These are phyloP conservation scores for Pisolithus thermaeus DNA, from an alignment of 1,284 basidiomycete species.

Conservation along the genomic window DNA sequence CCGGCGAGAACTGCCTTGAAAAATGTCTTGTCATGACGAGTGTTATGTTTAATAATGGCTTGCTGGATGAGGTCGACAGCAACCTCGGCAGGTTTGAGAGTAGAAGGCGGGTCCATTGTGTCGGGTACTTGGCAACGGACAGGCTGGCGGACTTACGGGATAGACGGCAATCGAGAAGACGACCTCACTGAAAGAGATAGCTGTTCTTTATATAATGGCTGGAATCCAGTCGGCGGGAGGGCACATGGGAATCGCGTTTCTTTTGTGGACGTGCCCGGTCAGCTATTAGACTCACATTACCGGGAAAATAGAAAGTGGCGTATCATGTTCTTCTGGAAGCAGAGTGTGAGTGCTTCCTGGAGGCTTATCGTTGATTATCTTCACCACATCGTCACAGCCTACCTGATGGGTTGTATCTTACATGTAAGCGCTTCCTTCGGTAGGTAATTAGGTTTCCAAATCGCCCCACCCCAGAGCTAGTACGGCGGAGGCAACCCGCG, in stretches of 20 bases:
- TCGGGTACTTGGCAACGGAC: constrained; percentile 4
- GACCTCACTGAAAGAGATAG: not conserved
- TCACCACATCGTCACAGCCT: too few species aligned
- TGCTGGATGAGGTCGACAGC: constrained; percentile 51
- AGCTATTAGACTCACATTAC: not conserved
- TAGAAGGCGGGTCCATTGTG: constrained; percentile 36
- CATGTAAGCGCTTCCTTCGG: too few species aligned
- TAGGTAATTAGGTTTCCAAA: too few species aligned
- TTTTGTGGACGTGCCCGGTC: not conserved
- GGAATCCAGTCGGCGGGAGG: constrained; percentile 13
- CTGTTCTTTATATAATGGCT: not conserved
- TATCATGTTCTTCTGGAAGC: too few species aligned
- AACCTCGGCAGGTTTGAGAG: constrained; percentile 56
- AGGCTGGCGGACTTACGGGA: not conserved
- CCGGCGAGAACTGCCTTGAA: constrained; percentile 69
- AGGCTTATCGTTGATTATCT: too few species aligned
- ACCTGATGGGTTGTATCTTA: too few species aligned
- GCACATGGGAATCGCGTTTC: not conserved
- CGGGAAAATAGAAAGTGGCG: too few species aligned
- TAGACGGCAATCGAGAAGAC: constrained; percentile 1
- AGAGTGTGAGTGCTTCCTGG: too few species aligned
- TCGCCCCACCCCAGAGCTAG: too few species aligned
- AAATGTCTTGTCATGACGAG: constrained; percentile 55
- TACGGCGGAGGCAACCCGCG: too few species aligned
- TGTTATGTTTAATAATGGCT: constrained; percentile 57